Percentiles rank a stretch among this genome's conserved stretches.
phyloP scores from a whole-genome alignment of 2,329 filamentous ascomycete genomes.

The Aspergillus sp. region DNA sequence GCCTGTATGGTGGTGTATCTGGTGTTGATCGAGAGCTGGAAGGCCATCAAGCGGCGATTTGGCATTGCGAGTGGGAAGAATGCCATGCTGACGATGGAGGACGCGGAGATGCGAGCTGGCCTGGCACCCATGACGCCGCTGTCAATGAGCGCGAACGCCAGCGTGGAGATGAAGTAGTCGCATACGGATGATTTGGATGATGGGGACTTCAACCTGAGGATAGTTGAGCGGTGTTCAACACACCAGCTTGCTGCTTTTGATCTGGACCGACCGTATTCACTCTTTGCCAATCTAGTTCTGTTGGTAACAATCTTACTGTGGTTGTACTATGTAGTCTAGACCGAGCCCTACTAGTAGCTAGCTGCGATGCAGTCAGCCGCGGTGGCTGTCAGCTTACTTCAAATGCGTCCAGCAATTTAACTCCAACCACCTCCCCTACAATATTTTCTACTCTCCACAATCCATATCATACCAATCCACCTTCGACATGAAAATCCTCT shows the following conservation, averaged over 20 bases:
- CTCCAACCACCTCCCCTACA: too few species aligned
- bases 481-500: conserved; percentile 31
- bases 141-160: conserved; percentile 26
- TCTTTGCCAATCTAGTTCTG: not conserved
- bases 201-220: conserved; percentile 13
- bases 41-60: conserved; percentile 58
- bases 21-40: conserved; percentile 62
- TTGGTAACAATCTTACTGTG: not conserved
- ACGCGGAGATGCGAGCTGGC: conserved; percentile 33
- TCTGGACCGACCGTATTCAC: conserved; percentile 9
- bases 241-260: not conserved
- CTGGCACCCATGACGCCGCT: conserved; percentile 18
- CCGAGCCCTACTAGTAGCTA: too few species aligned
- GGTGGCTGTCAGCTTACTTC: not conserved
- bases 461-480: not conserved
- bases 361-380: not conserved
- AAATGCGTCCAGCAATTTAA: not conserved
- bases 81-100: conserved; percentile 27
- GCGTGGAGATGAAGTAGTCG: conserved; percentile 21
- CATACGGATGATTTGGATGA: not conserved
- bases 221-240: conserved; percentile 15
- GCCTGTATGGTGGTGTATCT: conserved; percentile 61
- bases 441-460: not conserved
- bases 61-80: conserved; percentile 35
- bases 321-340: too few species aligned